Evolutionary conservation across 2,329 filamentous ascomycete species (phyloP).

Genomic region (Colletotrichum salicis): DNA sequence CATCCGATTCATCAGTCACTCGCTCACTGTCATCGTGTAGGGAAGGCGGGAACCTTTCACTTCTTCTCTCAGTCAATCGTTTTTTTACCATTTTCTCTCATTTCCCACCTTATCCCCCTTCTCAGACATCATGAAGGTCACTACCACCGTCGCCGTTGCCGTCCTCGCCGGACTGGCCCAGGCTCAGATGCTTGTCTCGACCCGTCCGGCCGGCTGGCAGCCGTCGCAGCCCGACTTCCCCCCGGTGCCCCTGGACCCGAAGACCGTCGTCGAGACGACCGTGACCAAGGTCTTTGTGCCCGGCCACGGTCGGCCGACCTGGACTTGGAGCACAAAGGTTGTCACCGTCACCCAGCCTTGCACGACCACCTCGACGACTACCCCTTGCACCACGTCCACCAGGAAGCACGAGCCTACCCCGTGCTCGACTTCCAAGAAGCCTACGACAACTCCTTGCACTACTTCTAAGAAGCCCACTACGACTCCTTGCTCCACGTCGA

Average conservation of each 20-base stretch:
- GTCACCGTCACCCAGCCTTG: neutral
- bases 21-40: constrained; percentile 26
- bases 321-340: neutral
- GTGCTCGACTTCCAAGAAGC: neutral
- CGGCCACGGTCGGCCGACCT: neutral
- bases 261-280: neutral
- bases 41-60: constrained; percentile 28
- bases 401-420: constrained; percentile 2
- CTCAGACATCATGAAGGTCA: constrained; percentile 28
- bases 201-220: neutral
- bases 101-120: neutral
- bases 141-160: constrained; percentile 13
- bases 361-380: neutral
- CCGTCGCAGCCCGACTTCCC: constrained; percentile 12
- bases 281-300: neutral
- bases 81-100: constrained; percentile 4
- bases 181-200: neutral
- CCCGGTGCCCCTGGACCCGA: constrained; percentile 1
- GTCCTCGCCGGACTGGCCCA: constrained; percentile 28
- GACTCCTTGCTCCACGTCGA: neutral
- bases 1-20: constrained; percentile 30
- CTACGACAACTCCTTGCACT: neutral
- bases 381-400: neutral
- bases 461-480: neutral
- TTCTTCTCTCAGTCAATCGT: constrained; percentile 29